phyloP scores from a whole-genome alignment of 2,329 filamentous ascomycete species.

The Rhexocercosporidium sp. region DNA sequence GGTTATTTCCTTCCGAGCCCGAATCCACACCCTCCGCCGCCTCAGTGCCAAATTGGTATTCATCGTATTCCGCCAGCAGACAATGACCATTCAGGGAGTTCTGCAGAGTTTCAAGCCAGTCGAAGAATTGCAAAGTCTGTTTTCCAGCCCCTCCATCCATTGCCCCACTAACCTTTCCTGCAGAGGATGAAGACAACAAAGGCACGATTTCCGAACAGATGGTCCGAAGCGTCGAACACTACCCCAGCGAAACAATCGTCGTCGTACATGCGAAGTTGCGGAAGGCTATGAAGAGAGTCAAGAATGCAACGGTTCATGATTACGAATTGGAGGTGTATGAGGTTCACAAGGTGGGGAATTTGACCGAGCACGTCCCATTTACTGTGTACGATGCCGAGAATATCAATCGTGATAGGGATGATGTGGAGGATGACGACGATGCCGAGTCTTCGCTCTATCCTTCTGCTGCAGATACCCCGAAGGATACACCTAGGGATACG shows the following conservation, averaged over 20 bases:
- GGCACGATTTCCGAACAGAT: constrained; percentile 73
- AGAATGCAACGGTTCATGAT: constrained; percentile 75
- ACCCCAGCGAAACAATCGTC: constrained; percentile 79
- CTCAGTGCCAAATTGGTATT: constrained; percentile 86
- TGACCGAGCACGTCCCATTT: constrained; percentile 68
- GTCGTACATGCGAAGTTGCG: constrained; percentile 77
- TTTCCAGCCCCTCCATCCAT: background rate
- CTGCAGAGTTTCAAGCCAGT: constrained; percentile 48
- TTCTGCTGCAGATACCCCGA: constrained; percentile 6
- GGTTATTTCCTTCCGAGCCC: constrained; percentile 62
- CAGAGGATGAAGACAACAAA: constrained; percentile 39
- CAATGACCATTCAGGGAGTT: constrained; percentile 83
- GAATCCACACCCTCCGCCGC: constrained; percentile 79
- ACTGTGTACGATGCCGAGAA: constrained; percentile 74
- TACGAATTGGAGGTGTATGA: constrained; percentile 76
- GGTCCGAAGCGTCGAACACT: constrained; percentile 85
- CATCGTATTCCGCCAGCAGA: constrained; percentile 83
- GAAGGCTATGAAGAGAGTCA: constrained; percentile 73
- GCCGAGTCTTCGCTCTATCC: constrained; percentile 26
- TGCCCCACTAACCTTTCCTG: constrained; percentile 14
- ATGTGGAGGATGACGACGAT: constrained; percentile 56
- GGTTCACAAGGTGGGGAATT: constrained; percentile 64
- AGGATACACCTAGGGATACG: constrained; percentile 11
- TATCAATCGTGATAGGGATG: constrained; percentile 57
- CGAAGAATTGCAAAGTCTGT: constrained; percentile 31